A percentile compares a stretch with the other conserved stretches of the same genome.
Conservation (phyloP, 768 basidiomycete species). For the Phlegmacium glaucopus region DNA sequence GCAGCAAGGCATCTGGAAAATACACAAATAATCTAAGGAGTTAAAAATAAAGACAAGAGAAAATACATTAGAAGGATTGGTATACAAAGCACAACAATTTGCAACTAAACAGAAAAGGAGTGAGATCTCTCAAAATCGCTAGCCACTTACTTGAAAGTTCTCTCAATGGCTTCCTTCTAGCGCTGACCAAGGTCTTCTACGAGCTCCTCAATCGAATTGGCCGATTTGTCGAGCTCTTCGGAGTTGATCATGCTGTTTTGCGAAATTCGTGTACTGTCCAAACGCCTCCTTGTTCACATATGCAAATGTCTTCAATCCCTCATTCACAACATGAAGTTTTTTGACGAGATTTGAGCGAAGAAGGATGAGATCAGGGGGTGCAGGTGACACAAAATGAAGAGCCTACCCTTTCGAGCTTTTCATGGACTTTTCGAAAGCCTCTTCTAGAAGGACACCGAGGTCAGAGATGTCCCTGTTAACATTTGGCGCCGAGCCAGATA, state of each 20-base stretch:
- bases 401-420: slow-evolving; percentile 81
- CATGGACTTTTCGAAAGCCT: slow-evolving; percentile 96
- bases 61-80: background rate
- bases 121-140: slow-evolving; percentile 71
- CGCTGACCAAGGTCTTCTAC: slow-evolving; percentile 92
- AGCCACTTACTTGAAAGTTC: slow-evolving; percentile 97
- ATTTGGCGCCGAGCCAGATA: slow-evolving; percentile 92
- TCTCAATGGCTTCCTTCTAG: slow-evolving; percentile 97
- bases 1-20: too few relatives aligned
- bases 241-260: slow-evolving; percentile 93
- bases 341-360: too few relatives aligned
- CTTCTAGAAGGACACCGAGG: slow-evolving; percentile 93
- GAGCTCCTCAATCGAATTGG: slow-evolving; percentile 85
- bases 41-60: background rate
- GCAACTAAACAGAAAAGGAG: slow-evolving; percentile 4
- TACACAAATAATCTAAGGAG: too few relatives aligned
- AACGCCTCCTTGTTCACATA: slow-evolving; percentile 99
- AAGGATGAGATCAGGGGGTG: too few relatives aligned
- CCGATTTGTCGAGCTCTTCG: slow-evolving; percentile 89
- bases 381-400: background rate
- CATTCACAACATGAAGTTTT: too few relatives aligned
- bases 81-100: slow-evolving; percentile 4
- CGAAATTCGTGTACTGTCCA: slow-evolving; percentile 97
- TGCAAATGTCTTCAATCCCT: slow-evolving; percentile 91
- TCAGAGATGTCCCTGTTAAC: slow-evolving; percentile 89